Conservation (phyloP, 805 yeast species). For the Kluyveromyces lactis region DNA sequence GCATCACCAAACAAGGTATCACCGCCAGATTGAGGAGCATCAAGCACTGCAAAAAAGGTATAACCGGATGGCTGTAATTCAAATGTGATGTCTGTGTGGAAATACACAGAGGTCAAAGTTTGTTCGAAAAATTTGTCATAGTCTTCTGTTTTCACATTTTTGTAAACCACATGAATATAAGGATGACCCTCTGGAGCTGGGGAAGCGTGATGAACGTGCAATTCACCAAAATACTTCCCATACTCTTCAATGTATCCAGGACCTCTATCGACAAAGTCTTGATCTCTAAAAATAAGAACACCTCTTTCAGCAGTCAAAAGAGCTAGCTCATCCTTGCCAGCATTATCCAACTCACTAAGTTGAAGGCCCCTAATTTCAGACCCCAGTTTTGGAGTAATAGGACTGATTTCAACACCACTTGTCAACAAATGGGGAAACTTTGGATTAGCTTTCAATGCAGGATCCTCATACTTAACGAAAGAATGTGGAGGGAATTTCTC, state of each 20-base stretch:
- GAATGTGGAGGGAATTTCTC: conserved; percentile 14
- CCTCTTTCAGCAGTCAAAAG: conserved; percentile 60
- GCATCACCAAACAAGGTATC: conserved; percentile 70
- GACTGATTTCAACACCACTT: conserved; percentile 23
- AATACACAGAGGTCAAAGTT: conserved; percentile 24
- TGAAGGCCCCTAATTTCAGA: conserved; percentile 54
- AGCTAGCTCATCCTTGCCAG: conserved; percentile 63
- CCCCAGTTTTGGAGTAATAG: conserved; percentile 65
- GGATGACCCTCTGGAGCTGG: conserved; percentile 59
- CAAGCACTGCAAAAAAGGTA: conserved; percentile 58
- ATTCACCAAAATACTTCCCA: conserved; percentile 54
- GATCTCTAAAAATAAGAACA: conserved; percentile 58
- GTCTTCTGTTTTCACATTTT: conserved; percentile 33
- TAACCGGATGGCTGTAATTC: conserved; percentile 67
- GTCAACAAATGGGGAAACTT: conserved; percentile 15
- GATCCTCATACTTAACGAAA: conserved; percentile 13
- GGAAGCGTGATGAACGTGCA: conserved; percentile 66
- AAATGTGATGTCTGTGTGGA: conserved; percentile 73
- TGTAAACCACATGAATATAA: conserved; percentile 53
- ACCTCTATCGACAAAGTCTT: conserved; percentile 52
- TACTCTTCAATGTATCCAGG: not conserved
- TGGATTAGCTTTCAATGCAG: conserved; percentile 17
- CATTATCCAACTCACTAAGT: conserved; percentile 41
- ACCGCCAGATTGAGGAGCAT: conserved; percentile 59
- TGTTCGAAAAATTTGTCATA: conserved; percentile 22